Base-by-base conservation (phyloP, 768 basidiomycete genomes). In the Dentipellis sp. region DNA sequence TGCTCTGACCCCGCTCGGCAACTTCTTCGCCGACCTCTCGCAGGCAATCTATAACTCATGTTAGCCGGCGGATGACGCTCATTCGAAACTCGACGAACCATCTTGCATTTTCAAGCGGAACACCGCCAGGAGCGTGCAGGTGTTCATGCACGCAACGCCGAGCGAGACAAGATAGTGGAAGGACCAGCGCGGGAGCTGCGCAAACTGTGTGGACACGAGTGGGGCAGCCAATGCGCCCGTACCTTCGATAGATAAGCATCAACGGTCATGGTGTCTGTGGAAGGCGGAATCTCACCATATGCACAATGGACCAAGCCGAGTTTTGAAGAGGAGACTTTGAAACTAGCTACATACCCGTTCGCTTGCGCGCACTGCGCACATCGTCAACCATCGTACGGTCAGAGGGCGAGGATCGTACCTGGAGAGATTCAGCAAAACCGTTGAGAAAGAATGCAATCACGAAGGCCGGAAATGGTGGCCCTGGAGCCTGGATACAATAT, bases 181-280 rank as follows among this genome's bases (percentile, higher is more conserved):
- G 12, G 69, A 71, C 76, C 74, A 77, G 21, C 55, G 61, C 1
- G 47, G 57, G 45, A 69, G 50, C 51, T 68, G 65, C 16, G 77
- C 67, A 59, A 82, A 81, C 55, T 78, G 76, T 3, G 80, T 82
- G 2, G 81, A 74, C 2, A 78, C 75, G 16, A 82, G 69, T 12
- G 81, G 81, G 0, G 78, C 70, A 9, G 73, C 67, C 53, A 80
- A 72, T 3, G 79, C 81, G 1, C 80, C 81, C 16, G 71, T 59
- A 22, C 74, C 72, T 74, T 37, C 29, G 21, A 14, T 23, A 38
- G 4, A 10, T 29, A 34, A 23, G 11, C 4, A 9, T 17, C 7
- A 21, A 16, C 12, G 4, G 17, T 3, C 6, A 39, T 1, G 4
- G 37, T n/a, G 5, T 8, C 5, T n/a, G 5, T 12, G 52, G 8